Base-by-base conservation (phyloP, 2,329 filamentous ascomycete species). In the Dryadomyces quercus-mongolicae region DNA sequence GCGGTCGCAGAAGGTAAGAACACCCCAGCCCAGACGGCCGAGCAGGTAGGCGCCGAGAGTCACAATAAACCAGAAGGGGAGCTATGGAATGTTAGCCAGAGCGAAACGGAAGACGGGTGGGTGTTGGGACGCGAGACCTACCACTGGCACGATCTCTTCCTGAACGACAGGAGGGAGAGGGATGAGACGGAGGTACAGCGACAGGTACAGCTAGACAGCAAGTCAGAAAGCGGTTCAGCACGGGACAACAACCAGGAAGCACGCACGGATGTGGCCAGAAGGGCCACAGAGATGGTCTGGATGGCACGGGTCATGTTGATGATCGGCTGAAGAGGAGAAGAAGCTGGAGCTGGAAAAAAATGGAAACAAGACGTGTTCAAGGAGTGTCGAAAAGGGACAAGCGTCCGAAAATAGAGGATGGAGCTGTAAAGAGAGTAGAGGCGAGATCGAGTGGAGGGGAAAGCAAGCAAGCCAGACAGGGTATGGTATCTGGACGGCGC, bases 1-100 rank as follows among this genome's bases (percentile, higher is more conserved):
- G 50, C 94, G 89, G 70, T 97, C 91, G 75, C 95, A 93, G 79
- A 98, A 98, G 55, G 89, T 95, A 67, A 95, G 77, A 63, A 98
- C 88, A 60, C 93, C 93, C 74, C 83, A 86, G 64, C 93, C 93
- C 58, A 98, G 85, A 63, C 89, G 88, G 74, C 86, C 89, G 60
- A 98, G 85, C 20, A 98, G 84, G 71, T 90, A 91, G 59, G 91
- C 86, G 70, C 91, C 93, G 66, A 97, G 91, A 21, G 87, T 84
- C 61, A 98, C 87, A 62, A 97, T 76, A 49, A 81, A 82, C 87
- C 92, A 98, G 74, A 96, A 88, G 55, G 93, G 93, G 49, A 97
- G 80, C 91, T 96, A 62, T n/a, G 34, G 47, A 18, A 21, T 21
- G 10, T 22, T 31, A 12, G 9, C n/a, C 16, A 18, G n/a, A 31